Percentiles rank a stretch among this genome's conserved stretches.
Conservation (phyloP, 2,329 filamentous ascomycete genomes). For the Pseudocercospora crystallina region DNA sequence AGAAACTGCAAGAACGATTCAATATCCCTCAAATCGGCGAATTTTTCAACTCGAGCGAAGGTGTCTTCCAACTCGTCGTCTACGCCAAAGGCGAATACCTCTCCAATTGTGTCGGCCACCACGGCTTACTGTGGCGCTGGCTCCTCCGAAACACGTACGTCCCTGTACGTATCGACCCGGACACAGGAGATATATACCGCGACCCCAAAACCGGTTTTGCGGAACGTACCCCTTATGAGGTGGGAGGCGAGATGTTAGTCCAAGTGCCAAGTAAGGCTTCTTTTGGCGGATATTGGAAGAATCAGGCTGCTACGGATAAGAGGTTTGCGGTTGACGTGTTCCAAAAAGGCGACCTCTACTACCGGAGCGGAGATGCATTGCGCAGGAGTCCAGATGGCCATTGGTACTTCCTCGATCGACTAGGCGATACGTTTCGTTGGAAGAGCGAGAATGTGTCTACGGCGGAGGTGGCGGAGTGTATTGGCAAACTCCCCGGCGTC, state of each 20-base stretch:
- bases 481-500: conserved; percentile 43
- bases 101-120: conserved; percentile 66
- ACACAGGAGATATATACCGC: conserved; percentile 65
- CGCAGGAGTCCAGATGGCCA: conserved; percentile 41
- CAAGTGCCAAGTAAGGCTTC: conserved; percentile 55
- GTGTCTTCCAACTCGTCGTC: conserved; percentile 57
- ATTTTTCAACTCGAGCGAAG: conserved; percentile 78
- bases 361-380: conserved; percentile 48
- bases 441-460: conserved; percentile 50
- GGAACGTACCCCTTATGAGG: conserved; percentile 60
- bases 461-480: conserved; percentile 44
- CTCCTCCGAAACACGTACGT: conserved; percentile 57
- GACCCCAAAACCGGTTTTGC: conserved; percentile 69
- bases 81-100: conserved; percentile 60
- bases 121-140: conserved; percentile 61
- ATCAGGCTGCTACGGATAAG: conserved; percentile 64
- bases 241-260: conserved; percentile 73
- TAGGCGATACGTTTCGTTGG: conserved; percentile 51
- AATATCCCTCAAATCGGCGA: conserved; percentile 64
- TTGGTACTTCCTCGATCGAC: conserved; percentile 49
- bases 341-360: conserved; percentile 46
- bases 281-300: conserved; percentile 70
- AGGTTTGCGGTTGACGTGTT: conserved; percentile 48
- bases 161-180: conserved; percentile 68
- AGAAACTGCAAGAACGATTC: conserved; percentile 62